Base-by-base conservation (phyloP, 768 basidiomycete genomes). In the Termitomyces sp. region DNA sequence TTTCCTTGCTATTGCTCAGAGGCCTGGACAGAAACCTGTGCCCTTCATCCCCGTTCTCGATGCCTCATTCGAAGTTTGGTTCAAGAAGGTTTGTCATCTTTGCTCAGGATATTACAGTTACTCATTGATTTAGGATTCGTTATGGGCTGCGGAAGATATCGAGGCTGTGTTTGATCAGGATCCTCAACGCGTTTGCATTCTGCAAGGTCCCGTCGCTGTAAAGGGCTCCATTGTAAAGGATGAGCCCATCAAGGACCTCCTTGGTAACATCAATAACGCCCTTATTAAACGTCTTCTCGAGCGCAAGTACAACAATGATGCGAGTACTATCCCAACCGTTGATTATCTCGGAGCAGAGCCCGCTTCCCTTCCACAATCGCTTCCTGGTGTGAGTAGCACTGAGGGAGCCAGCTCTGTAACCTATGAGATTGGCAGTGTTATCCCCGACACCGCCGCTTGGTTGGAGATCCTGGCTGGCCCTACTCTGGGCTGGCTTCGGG, bases 91-190 rank as follows among this genome's bases (percentile, higher is more conserved):
- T 37, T 33, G 24, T 47, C 24, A 4, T 50, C 54, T 27, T 9
- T 58, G 37, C 12, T 27, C 24, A 42, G 49, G 39, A 18, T 50
- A 55, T 58, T 64, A 39, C 20, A 45, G 27, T 27, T 27, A 27
- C 27, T 27, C 8, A 13, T 50, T 41, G 3, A 24, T 24, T 27
- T 64, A 93, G 91, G 96, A 98, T 72, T 98, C 96, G 7, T 84
- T 98, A 12, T 98, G 96, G 95, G 91, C 91, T 42, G 91, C 94
- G 2, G 96, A 98, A 73, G 97, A 99, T 71, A 95, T 98, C 63
- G 97, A 98, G 61, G 96, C 95, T 15, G 95, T 99, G 44, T 97
- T 98, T 68, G 97, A 98, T 75, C 94, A 96, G 75, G 97, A 98
- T 72, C 96, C 96, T 27, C 93, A 99, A 73, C 89, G 97, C 61